Percentiles rank a stretch among this genome's conserved stretches.
These are phyloP conservation scores for Globisporangium takayamanum DNA, from an alignment of 352 stramenopile species.

Conservation along the genomic window DNA sequence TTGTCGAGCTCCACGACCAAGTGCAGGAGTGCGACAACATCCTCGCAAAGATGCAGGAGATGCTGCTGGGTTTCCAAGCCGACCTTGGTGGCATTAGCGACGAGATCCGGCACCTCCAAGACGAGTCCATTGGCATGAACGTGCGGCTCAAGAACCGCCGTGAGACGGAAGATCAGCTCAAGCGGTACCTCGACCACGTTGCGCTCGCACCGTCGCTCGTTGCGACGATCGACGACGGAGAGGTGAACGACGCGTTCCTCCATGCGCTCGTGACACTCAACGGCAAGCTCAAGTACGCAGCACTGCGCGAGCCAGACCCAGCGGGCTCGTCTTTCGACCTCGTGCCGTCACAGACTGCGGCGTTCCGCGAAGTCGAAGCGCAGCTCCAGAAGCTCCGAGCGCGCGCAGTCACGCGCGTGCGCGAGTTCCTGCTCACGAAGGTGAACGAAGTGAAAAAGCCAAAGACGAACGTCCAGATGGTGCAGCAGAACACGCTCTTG, in stretches of 20 bases:
- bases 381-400: slow-evolving; percentile 88
- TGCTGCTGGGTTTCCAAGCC: slow-evolving; percentile 97
- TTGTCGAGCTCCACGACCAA: slow-evolving; percentile 90
- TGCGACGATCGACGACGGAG: slow-evolving; percentile 89
- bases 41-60: slow-evolving; percentile 95
- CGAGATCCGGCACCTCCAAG: slow-evolving; percentile 97
- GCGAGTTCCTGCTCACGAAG: slow-evolving; percentile 93
- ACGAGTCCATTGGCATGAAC: slow-evolving; percentile 91
- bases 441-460: slow-evolving; percentile 93
- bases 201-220: slow-evolving; percentile 93
- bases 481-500: slow-evolving; percentile 96
- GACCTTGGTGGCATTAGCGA: slow-evolving; percentile 96
- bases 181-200: slow-evolving; percentile 94
- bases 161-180: slow-evolving; percentile 90
- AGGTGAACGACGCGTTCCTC: slow-evolving; percentile 93
- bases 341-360: slow-evolving; percentile 82
- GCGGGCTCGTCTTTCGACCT: slow-evolving; percentile 81
- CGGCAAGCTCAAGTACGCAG: slow-evolving; percentile 89
- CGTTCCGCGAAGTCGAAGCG: slow-evolving; percentile 90
- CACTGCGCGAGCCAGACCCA: slow-evolving; percentile 44
- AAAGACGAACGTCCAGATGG: slow-evolving; percentile 98
- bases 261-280: slow-evolving; percentile 92
- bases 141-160: slow-evolving; percentile 94
- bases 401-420: slow-evolving; percentile 64
- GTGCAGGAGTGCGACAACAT: slow-evolving; percentile 96